Evolutionary conservation across 1,139 yeast genomes (phyloP), one percentile per base, ranked within the genome.

Genomic region (Geotrichum bryndzae): DNA sequence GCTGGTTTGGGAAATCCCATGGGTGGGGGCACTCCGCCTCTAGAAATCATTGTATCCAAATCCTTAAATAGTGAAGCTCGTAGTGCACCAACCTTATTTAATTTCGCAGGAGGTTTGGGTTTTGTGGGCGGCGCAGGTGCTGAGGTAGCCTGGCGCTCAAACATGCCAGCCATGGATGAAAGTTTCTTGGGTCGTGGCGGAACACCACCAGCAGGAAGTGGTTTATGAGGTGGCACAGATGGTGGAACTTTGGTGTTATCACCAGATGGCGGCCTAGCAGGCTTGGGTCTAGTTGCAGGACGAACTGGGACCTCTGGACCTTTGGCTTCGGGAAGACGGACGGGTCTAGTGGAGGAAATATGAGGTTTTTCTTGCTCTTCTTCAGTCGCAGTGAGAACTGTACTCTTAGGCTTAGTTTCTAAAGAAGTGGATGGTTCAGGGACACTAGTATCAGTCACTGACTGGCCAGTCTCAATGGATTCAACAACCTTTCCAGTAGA

Each of bases 51-150:
- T 22, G 68, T 68, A 56, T 69, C 69, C 59, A 75, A 66, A 57
- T 75, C 75, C 8, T 69, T 72, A 58, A 74, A 74, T 60, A 73
- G 62, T 1, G 77, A 69, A 2, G 74, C 70, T 52, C 71, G 68
- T 55, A 74, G 62, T 0, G 74, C 72, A 2, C 76, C 75, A 27
- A 74, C 67, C 35, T 72, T 68, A 31, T 51, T 48, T 4, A 51
- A 41, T 55, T 60, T 54, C 38, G 58, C 55, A 48, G 61, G 63
- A 10, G 61, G 61, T 41, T 62, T 62, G 3, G 65, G 65, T 51
- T 59, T 63, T 25, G 58, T 25, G 4, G 61, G 56, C 15, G 60
- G 56, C 5, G 60, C 33, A 22, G 63, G 61, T 7, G 54, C 31
- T 29, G 27, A 25, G 15, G 35, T 23, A 4, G 52, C 35, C n/a